Evolutionary conservation across 805 yeast genomes (phyloP), one percentile per base, ranked within the genome.

Genomic region (Metschnikowia drakensbergensis): DNA sequence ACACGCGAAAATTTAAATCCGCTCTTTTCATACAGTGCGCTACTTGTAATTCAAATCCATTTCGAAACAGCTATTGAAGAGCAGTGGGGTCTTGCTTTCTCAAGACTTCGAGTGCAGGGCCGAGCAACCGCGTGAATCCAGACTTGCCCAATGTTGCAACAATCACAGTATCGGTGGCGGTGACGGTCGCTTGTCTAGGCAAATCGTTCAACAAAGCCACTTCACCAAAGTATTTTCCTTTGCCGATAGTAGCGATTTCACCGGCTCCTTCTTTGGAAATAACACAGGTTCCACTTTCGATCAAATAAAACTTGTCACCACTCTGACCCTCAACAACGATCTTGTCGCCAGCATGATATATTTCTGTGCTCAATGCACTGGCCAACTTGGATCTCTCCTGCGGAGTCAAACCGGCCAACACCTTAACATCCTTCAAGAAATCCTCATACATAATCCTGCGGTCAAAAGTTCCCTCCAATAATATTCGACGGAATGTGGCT

Each of bases 191-290:
- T 64, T 88, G 94, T 68, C 99, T 82, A 53, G 98, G 98, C 50
- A 83, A 73, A 64, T 94, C 96, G 60, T 91, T 86, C 58, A 94
- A 76, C 58, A 94, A 74, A 3, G 99, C 98, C 54, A 94, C 83
- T 71, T 94, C 99, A 56, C 99, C 99, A 67, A 94, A 94, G 71
- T 94, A 94, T 65, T 86, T 96, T 54, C 97, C 97, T 60, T 86
- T 82, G 40, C 76, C 69, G 51, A 89, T 74, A 11, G 72, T 72
- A 23, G 76, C 78, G 31, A 90, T 75, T 38, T 77, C 75, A 25
- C 91, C 91, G 39, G 76, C 76, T 34, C 75, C 81, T 38, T 74
- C 67, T 61, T 82, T 86, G 37, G 77, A 63, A 37, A 94, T 94
- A 52, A 82, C 81, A 48, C 96, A 96, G 48, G 77, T 77, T 55